These are phyloP conservation scores for Aspergillus neotritici DNA, from an alignment of 2,329 filamentous ascomycete genomes.

Conservation along the genomic window DNA sequence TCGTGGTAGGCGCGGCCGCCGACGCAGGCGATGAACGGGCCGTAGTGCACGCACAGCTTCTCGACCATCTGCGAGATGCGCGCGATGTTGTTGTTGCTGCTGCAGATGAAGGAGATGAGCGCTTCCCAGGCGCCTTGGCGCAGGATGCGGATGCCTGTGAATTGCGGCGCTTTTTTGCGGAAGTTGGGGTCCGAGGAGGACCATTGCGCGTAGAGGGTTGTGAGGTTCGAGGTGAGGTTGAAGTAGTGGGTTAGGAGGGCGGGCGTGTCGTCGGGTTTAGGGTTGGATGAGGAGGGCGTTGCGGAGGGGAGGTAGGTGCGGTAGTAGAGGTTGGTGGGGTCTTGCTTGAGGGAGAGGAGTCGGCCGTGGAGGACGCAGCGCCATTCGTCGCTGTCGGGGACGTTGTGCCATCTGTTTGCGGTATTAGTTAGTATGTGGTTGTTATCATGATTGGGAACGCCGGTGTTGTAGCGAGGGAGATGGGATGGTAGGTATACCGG, in stretches of 20 bases:
- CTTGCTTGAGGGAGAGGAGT: slow-evolving; percentile 79
- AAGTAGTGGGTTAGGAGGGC: slow-evolving; percentile 77
- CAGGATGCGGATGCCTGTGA: slow-evolving; percentile 85
- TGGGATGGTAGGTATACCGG: slow-evolving; percentile 40
- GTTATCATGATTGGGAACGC: neutral
- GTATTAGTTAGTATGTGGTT: no score
- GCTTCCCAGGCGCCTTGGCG: slow-evolving; percentile 96
- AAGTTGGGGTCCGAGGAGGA: slow-evolving; percentile 81
- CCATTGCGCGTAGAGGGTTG: slow-evolving; percentile 78
- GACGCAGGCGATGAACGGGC: slow-evolving; percentile 65
- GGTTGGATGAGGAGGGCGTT: slow-evolving; percentile 20
- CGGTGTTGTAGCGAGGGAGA: no score
- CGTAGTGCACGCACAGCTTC: slow-evolving; percentile 84
- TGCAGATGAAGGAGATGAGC: slow-evolving; percentile 91
- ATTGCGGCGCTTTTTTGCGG: slow-evolving; percentile 75
- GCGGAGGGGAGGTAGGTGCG: slow-evolving; percentile 55
- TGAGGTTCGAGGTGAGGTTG: slow-evolving; percentile 72
- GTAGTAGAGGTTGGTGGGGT: slow-evolving; percentile 72
- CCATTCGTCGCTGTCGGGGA: slow-evolving; percentile 70
- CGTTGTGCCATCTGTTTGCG: slow-evolving; percentile 73
- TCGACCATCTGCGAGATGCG: slow-evolving; percentile 96
- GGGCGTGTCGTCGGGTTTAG: slow-evolving; percentile 62
- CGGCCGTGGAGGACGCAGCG: slow-evolving; percentile 81
- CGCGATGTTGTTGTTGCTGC: slow-evolving; percentile 96
- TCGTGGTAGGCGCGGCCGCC: slow-evolving; percentile 72